Conservation (phyloP, 2,329 filamentous ascomycete species). For the Cryphonectria parasitica region DNA sequence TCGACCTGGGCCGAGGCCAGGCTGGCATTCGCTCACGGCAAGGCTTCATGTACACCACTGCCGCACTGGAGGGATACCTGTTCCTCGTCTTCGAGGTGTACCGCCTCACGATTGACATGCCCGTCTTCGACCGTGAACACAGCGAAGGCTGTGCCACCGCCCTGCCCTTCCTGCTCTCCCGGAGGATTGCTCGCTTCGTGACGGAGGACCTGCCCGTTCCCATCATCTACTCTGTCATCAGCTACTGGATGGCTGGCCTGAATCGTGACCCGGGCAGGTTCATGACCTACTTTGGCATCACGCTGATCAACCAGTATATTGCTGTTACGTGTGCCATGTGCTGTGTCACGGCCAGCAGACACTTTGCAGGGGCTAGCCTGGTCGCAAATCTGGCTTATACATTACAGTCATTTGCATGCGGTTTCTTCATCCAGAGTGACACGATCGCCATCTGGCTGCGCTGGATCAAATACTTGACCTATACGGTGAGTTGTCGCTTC, state of each 20-base stretch:
- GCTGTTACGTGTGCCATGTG: slow-evolving; percentile 72
- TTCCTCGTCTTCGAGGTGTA: slow-evolving; percentile 78
- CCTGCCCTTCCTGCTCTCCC: slow-evolving; percentile 70
- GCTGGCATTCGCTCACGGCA: slow-evolving; percentile 75
- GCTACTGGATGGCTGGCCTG: slow-evolving; percentile 80
- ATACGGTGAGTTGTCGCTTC: slow-evolving; percentile 46
- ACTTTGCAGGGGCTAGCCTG: slow-evolving; percentile 72
- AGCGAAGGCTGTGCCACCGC: slow-evolving; percentile 74
- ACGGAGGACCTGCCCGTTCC: slow-evolving; percentile 76
- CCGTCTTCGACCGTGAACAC: slow-evolving; percentile 75
- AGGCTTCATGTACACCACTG: slow-evolving; percentile 72
- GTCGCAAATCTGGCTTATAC: slow-evolving; percentile 76
- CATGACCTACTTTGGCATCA: slow-evolving; percentile 72
- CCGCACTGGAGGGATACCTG: slow-evolving; percentile 75
- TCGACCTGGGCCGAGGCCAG: slow-evolving; percentile 65
- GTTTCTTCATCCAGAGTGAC: slow-evolving; percentile 75
- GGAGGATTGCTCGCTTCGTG: slow-evolving; percentile 68
- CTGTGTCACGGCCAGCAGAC: slow-evolving; percentile 66
- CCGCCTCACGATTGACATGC: slow-evolving; percentile 74
- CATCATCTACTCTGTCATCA: slow-evolving; percentile 70
- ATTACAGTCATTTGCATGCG: slow-evolving; percentile 73
- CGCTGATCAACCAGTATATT: slow-evolving; percentile 73
- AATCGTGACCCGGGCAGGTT: slow-evolving; percentile 66
- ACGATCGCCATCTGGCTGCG: slow-evolving; percentile 77
- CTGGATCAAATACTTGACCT: slow-evolving; percentile 73